These are phyloP conservation scores for Diaporthe batatas DNA, from an alignment of 2,329 filamentous ascomycete genomes.

Conservation along the genomic window DNA sequence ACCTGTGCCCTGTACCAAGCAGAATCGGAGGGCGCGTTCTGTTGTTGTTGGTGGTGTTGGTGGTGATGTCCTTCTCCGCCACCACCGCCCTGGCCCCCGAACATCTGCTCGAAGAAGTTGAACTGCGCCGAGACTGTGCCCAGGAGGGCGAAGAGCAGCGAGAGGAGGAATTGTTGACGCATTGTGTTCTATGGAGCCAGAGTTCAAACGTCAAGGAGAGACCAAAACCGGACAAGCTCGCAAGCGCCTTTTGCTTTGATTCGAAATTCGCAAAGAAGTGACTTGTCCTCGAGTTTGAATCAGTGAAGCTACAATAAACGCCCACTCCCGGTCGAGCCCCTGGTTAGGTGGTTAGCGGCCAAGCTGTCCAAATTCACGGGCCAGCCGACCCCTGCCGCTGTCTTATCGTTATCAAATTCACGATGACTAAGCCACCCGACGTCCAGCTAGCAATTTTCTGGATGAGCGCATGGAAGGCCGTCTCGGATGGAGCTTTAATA, in stretches of 20 bases:
- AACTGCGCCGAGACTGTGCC: constrained; percentile 82
- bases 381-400: constrained; percentile 1
- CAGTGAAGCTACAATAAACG: neutral
- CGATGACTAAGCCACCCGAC: constrained; percentile 39
- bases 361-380: constrained; percentile 38
- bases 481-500: constrained; percentile 5
- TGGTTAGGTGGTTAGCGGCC: constrained; percentile 1
- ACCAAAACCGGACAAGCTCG: neutral
- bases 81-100: constrained; percentile 70
- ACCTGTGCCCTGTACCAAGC: constrained; percentile 81
- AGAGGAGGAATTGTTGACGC: constrained; percentile 53
- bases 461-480: constrained; percentile 23
- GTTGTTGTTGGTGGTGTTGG: constrained; percentile 72
- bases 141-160: constrained; percentile 68
- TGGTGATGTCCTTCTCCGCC: constrained; percentile 55
- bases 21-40: constrained; percentile 89
- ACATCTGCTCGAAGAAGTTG: constrained; percentile 99
- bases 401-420: constrained; percentile 35
- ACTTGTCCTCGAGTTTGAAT: neutral
- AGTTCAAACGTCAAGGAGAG: neutral
- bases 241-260: neutral
- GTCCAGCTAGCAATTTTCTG: constrained; percentile 33
- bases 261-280: neutral
- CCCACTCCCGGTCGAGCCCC: neutral
- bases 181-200: constrained; percentile 49